Base-by-base conservation (phyloP, 2,329 filamentous ascomycete genomes). In the Hymenoscyphus scutula region DNA sequence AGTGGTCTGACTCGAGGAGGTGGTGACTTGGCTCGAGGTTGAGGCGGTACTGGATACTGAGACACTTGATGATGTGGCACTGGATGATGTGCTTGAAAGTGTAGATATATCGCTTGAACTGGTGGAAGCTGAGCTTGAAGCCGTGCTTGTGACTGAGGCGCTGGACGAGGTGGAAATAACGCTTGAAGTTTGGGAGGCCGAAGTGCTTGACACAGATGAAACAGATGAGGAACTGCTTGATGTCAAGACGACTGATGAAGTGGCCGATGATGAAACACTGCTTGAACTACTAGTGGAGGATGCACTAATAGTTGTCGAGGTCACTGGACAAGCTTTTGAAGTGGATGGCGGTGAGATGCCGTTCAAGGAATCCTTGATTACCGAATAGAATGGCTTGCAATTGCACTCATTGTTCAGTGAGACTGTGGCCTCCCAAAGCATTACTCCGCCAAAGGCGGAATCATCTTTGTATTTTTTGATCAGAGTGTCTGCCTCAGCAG, bases 361-460 rank as follows among this genome's bases (percentile, higher is more conserved):
- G 11, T 61, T 58, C 61, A 72, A 64, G 29, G 65, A 62, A 17
- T 61, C 58, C 58, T 71, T 70, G 23, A 71, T 60, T 19, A 63
- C 59, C 25, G 51, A 53, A 45, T 69, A 70, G 37, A 62, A 54
- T 27, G 61, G 45, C 15, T 61, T 61, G 19, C 32, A 55, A 41
- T 66, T 61, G 27, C 56, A 62, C 29, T 54, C 19, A 27, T 70
- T 70, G 48, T 66, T 60, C 17, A 66, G 56, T 0, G 71, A 68
- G 51, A 53, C 58, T 7, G 68, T 70, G 13, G 71, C 71, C 19
- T 75, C 73, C 68, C 71, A 74, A 37, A 75, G 29, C 73, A 74
- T 74, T n/a, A 74, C 65, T 64, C 73, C 73, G 58, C 72, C 73
- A 32, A 75, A 74, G 13, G 69, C 61, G n/a, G 61, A 13, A 13